Conservation (phyloP, 2,329 filamentous ascomycete genomes). For the Alternaria alternata region DNA sequence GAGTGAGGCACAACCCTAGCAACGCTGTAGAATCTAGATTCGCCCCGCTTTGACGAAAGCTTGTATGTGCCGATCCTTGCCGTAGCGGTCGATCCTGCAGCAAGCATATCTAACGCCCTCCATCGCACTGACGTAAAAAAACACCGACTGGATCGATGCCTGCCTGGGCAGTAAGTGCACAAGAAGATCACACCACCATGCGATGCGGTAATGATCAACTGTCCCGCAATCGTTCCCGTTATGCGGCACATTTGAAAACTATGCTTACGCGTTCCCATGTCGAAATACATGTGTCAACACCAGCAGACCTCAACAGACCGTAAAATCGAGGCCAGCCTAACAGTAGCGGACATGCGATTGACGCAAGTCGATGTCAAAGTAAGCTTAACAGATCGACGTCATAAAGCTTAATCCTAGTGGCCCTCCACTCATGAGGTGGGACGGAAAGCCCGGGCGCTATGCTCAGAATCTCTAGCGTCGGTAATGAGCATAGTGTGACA, state of each 20-base stretch:
- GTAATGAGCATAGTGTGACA: neutral
- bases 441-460: slow-evolving; percentile 12
- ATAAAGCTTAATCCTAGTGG: slow-evolving; percentile 17
- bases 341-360: neutral
- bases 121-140: neutral
- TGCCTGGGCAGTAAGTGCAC: neutral
- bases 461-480: neutral
- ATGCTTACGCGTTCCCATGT: neutral
- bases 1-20: neutral
- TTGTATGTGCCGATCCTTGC: neutral
- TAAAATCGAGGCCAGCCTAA: neutral
- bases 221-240: neutral
- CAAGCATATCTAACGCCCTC: neutral
- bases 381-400: slow-evolving; percentile 17
- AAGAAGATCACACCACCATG: slow-evolving; percentile 3
- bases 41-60: neutral
- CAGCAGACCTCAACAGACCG: neutral
- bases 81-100: neutral
- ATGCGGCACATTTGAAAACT: neutral
- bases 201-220: neutral
- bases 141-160: neutral
- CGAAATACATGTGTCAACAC: neutral
- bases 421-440: neutral
- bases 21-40: neutral
- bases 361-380: slow-evolving; percentile 15